Percentiles rank a stretch among this genome's conserved stretches.
phyloP scores from a whole-genome alignment of 73 alveolate genomes.

The Diophrys sp. region DNA sequence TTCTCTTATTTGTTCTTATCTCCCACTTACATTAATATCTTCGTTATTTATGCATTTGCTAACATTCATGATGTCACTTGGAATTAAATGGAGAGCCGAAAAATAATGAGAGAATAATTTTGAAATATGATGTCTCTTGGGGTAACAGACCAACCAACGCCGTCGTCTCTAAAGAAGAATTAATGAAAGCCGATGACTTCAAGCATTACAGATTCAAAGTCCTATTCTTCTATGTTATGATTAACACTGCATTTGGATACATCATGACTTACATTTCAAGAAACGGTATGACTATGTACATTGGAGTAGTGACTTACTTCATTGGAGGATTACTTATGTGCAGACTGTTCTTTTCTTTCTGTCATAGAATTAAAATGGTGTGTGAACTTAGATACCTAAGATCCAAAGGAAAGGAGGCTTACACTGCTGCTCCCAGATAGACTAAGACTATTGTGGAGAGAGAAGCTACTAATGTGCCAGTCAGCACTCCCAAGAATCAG shows the following conservation, averaged over 20 bases:
- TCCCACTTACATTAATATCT: constrained; percentile 59
- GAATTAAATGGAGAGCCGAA: no score
- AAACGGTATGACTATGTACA: background rate
- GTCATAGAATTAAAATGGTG: background rate
- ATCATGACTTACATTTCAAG: background rate
- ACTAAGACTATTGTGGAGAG: no score
- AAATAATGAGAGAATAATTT: no score
- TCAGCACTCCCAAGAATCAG: no score
- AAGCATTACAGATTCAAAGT: background rate
- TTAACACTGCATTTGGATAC: background rate
- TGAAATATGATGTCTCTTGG: constrained; percentile 76
- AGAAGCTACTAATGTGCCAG: no score
- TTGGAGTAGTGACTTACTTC: background rate
- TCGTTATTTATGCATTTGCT: constrained; percentile 54
- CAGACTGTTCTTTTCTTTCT: background rate
- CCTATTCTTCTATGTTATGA: background rate
- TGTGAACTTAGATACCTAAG: background rate
- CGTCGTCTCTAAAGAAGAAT: background rate
- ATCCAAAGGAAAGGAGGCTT: no score
- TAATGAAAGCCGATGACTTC: background rate
- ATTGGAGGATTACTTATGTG: background rate
- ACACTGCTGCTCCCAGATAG: no score
- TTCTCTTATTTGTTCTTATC: constrained; percentile 23
- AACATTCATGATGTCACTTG: constrained; percentile 69
- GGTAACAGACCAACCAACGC: constrained; percentile 54